A percentile compares a stretch with the other conserved stretches of the same genome.
Evolutionary conservation across 2,329 filamentous ascomycete species (phyloP).

Genomic region (Phialophora verrucosa): DNA sequence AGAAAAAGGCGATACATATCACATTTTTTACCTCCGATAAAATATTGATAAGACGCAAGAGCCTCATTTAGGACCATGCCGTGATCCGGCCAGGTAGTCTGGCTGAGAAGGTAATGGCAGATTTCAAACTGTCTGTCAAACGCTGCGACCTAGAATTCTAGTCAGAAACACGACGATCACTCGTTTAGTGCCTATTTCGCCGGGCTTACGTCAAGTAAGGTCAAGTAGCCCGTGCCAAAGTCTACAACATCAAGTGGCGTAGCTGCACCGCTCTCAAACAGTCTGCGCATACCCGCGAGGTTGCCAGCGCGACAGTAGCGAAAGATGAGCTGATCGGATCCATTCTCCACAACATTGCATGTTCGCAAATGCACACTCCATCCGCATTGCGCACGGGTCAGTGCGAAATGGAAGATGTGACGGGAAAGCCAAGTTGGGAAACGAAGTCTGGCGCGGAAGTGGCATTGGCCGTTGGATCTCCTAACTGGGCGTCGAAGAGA

Average conservation of each 20-base stretch:
- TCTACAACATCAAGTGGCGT: constrained; percentile 13
- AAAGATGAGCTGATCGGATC: constrained; percentile 10
- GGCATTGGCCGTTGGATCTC: neutral
- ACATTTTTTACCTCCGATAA: neutral
- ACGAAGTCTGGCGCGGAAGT: neutral
- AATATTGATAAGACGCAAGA: no score
- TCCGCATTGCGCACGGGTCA: constrained; percentile 4
- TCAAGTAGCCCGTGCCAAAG: neutral
- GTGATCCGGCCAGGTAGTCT: neutral
- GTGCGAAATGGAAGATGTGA: constrained; percentile 14
- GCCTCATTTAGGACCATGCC: no score
- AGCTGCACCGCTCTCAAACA: constrained; percentile 14
- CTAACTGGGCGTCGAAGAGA: neutral
- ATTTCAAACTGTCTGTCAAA: neutral
- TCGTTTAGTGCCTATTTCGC: no score
- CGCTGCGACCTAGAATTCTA: neutral
- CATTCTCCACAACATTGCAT: constrained; percentile 9
- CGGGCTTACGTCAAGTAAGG: neutral
- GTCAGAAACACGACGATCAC: no score
- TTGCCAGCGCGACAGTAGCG: constrained; percentile 6
- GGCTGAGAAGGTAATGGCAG: constrained; percentile 5
- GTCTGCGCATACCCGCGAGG: constrained; percentile 11
- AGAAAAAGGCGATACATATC: neutral
- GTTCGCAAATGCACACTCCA: constrained; percentile 19
- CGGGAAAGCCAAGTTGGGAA: constrained; percentile 12